phyloP scores from a whole-genome alignment of 164 flowering plant genomes.

The Chimonanthus salicifolius region DNA sequence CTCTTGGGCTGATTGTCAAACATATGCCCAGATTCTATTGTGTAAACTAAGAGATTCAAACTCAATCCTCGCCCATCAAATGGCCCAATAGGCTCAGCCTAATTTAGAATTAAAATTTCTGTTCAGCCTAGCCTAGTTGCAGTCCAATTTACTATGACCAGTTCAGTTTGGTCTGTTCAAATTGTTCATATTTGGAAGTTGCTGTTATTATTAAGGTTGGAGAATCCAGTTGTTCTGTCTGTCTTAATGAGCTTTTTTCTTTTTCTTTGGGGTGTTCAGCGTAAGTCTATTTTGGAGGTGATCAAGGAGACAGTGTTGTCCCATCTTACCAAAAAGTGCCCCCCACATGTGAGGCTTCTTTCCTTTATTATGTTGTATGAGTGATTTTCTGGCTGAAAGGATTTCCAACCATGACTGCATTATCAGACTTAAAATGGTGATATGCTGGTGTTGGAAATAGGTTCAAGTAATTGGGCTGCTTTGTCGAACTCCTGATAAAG shows the following conservation, averaged over 20 bases:
- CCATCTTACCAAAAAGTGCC: slow-evolving; percentile 88
- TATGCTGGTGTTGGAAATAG: slow-evolving; percentile 23
- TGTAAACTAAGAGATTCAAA: neutral
- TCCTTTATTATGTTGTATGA: slow-evolving; percentile 2
- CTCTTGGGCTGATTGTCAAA: neutral
- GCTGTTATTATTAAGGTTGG: too few relatives aligned
- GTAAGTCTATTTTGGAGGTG: slow-evolving; percentile 78
- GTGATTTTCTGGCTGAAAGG: neutral
- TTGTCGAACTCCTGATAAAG: slow-evolving; percentile 83
- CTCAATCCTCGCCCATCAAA: neutral
- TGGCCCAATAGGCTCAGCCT: neutral
- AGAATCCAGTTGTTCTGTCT: too few relatives aligned
- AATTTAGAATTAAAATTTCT: neutral
- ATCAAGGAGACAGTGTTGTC: slow-evolving; percentile 85
- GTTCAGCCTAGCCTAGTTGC: neutral
- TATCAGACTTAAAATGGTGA: neutral
- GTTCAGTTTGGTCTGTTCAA: neutral
- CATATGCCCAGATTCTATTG: too few relatives aligned
- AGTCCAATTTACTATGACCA: too few relatives aligned
- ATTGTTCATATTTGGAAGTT: too few relatives aligned
- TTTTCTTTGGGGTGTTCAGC: slow-evolving; percentile 30
- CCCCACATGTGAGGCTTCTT: slow-evolving; percentile 73
- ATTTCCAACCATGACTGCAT: neutral
- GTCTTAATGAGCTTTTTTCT: too few relatives aligned
- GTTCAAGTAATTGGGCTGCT: slow-evolving; percentile 94